phyloP scores from a whole-genome alignment of 2,329 filamentous ascomycete genomes.

The Pseudogymnoascus sp. region DNA sequence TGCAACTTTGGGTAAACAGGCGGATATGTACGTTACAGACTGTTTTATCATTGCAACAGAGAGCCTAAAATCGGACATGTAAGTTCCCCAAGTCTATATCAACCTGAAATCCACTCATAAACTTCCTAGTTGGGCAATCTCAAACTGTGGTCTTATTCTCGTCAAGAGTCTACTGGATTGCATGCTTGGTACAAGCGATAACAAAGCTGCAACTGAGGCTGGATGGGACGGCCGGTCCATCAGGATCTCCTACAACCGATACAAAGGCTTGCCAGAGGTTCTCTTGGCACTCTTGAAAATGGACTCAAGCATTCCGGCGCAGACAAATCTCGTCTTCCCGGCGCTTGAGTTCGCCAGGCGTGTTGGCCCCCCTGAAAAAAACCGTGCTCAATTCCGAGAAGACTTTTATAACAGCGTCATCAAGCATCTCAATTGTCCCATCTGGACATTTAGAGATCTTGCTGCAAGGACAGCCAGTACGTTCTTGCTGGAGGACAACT shows the following conservation, averaged over 20 bases:
- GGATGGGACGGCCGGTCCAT: constrained; percentile 59
- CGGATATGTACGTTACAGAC: constrained; percentile 66
- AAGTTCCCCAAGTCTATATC: constrained; percentile 28
- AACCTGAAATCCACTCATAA: not conserved
- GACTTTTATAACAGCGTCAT: constrained; percentile 53
- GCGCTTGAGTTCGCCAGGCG: constrained; percentile 74
- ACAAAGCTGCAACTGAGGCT: constrained; percentile 52
- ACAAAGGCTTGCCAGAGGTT: constrained; percentile 56
- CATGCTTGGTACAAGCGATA: constrained; percentile 69
- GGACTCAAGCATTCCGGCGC: constrained; percentile 19
- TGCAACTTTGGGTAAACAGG: constrained; percentile 63
- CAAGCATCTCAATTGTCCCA: constrained; percentile 57
- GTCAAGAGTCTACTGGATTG: constrained; percentile 78
- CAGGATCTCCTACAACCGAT: constrained; percentile 63
- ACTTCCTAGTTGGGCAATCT: constrained; percentile 69
- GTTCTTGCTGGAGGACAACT: constrained; percentile 47
- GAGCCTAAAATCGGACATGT: constrained; percentile 72
- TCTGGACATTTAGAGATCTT: constrained; percentile 79
- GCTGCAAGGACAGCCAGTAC: constrained; percentile 66
- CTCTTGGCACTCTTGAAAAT: constrained; percentile 53
- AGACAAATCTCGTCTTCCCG: constrained; percentile 53
- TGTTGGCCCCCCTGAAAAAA: constrained; percentile 53
- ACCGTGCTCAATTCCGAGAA: constrained; percentile 35
- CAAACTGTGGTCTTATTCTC: constrained; percentile 86
- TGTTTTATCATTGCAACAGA: constrained; percentile 73